Base-by-base conservation (phyloP, 306 rosid genomes). In the Fragaria ananassa region DNA sequence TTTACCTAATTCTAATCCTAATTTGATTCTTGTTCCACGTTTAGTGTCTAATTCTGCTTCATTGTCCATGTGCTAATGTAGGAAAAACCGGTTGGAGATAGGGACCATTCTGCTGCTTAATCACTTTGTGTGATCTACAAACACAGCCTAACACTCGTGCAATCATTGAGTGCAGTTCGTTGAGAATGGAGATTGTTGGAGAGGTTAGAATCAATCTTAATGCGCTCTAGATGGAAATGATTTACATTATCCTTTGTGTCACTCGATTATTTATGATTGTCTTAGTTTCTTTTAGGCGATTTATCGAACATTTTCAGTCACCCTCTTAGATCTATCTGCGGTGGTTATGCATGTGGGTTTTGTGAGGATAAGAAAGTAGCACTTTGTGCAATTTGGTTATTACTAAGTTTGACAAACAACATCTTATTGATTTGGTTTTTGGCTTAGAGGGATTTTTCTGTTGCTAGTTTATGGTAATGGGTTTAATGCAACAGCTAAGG, bases 31-130 rank as follows among this genome's bases (percentile, higher is more conserved):
- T 71, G 60, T 78, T 21, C 42, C 54, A 66, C 34, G 56, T 4
- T 45, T 17, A 15, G 61, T 71, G 51, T 14, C 6, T 71, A 63
- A 34, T 13, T 27, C 66, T 29, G 56, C 51, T 53, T 73, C 78
- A 25, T 60, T 51, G 35, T 31, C 74, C 84, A 82, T 85, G 79
- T 81, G 89, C 74, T 61, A 65, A 31, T 70, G 80, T 47, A 15
- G 51, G 62, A 72, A 74, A 72, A 74, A 56, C 70, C 21, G 58
- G 75, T 44, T 72, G 45, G 41, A 35, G 83, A 61, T 45, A 69
- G 80, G 27, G 67, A 73, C 79, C 71, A 34, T 29, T 61, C 41
- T 70, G 74, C 67, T 49, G 66, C 67, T 34, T 31, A 35, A n/a
- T 25, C 47, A 49, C 72, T 66, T 66, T 15, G 10, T 64, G 45